These are phyloP conservation scores for Alternaria triticina DNA, from an alignment of 2,329 filamentous ascomycete genomes.

Conservation along the genomic window DNA sequence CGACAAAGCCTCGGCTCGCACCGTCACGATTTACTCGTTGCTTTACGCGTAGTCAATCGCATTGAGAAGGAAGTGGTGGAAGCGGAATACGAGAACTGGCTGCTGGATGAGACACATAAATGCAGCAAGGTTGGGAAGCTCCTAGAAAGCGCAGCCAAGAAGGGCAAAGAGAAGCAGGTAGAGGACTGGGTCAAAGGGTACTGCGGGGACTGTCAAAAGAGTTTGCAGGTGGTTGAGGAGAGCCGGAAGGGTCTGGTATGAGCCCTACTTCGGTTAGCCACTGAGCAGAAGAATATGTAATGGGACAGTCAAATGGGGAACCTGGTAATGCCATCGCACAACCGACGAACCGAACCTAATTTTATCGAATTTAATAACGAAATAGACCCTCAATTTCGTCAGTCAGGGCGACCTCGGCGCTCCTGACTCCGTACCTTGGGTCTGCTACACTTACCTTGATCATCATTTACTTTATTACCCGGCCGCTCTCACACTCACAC, in stretches of 20 bases:
- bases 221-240: slow-evolving; percentile 18
- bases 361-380: neutral
- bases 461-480: neutral
- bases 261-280: neutral
- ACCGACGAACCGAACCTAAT: neutral
- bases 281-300: neutral
- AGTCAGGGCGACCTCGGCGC: neutral
- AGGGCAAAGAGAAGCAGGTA: slow-evolving; percentile 52
- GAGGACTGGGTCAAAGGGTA: slow-evolving; percentile 66
- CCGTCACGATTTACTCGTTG: slow-evolving; percentile 88
- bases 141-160: slow-evolving; percentile 47
- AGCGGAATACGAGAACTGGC: slow-evolving; percentile 93
- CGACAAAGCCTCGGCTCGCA: slow-evolving; percentile 83
- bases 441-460: neutral
- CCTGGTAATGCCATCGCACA: neutral
- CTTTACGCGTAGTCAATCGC: slow-evolving; percentile 86
- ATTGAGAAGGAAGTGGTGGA: slow-evolving; percentile 85
- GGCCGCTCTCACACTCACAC: neutral
- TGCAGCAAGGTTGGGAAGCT: slow-evolving; percentile 70
- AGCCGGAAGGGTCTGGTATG: slow-evolving; percentile 12
- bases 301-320: neutral
- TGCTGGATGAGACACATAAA: slow-evolving; percentile 76
- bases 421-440: neutral
- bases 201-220: slow-evolving; percentile 65
- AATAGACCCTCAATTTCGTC: neutral